These are phyloP conservation scores for Aspergillus sp. DNA, from an alignment of 2,329 filamentous ascomycete genomes.

Conservation along the genomic window DNA sequence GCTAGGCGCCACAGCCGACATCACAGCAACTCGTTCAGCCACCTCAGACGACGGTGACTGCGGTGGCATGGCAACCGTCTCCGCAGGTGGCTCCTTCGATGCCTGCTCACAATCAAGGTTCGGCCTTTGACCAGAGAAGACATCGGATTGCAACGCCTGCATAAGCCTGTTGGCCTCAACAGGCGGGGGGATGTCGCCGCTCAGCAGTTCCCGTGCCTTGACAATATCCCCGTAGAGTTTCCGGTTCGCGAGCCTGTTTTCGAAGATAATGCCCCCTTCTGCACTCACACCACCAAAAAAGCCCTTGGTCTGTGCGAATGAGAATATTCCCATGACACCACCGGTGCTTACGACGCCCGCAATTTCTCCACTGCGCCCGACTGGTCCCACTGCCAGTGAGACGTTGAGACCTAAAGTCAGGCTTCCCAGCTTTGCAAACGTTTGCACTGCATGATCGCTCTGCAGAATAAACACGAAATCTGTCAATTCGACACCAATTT, in stretches of 20 bases:
- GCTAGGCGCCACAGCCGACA: not conserved
- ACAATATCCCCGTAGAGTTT: conserved; percentile 83
- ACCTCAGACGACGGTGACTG: not conserved
- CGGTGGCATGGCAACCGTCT: not conserved
- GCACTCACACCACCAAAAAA: conserved; percentile 89
- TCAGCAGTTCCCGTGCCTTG: conserved; percentile 78
- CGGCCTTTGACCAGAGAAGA: not conserved
- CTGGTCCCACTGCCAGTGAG: conserved; percentile 85
- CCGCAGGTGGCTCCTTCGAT: not conserved
- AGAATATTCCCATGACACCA: conserved; percentile 85
- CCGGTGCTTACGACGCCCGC: conserved; percentile 84
- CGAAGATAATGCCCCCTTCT: conserved; percentile 85
- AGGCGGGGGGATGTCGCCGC: conserved; percentile 73
- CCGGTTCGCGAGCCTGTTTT: conserved; percentile 89
- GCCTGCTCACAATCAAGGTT: not conserved
- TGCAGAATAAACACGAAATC: conserved; percentile 95
- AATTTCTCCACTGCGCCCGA: conserved; percentile 93
- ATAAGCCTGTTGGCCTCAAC: conserved; percentile 79
- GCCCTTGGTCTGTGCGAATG: conserved; percentile 95
- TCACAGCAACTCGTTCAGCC: not conserved
- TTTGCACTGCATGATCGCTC: conserved; percentile 78
- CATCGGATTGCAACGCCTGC: conserved; percentile 75
- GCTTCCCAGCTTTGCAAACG: conserved; percentile 84
- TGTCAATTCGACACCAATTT: conserved; percentile 50
- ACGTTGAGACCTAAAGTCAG: conserved; percentile 92